Evolutionary conservation across 768 basidiomycete species (phyloP), one percentile per base, ranked within the genome.

Genomic region (Boletus insuetus): DNA sequence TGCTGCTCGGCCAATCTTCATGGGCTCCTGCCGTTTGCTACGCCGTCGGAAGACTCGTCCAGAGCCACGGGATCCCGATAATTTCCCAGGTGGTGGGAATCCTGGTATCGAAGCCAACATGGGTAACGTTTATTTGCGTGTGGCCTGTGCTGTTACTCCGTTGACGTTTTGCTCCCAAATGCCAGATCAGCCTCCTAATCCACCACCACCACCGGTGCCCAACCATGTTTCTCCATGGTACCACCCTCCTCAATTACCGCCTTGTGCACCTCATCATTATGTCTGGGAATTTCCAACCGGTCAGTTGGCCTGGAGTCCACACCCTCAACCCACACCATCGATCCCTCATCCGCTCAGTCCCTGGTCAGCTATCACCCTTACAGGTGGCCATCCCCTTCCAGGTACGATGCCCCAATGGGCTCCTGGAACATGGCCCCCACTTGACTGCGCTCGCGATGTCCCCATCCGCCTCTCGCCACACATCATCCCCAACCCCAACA

Each of bases 401-500:
- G 66, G 66, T 12, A 58, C 63, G 6, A 66, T 56, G 55, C 58
- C 65, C 24, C 60, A 60, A 5, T 70, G 70, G 66, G 56, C 60
- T 1, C 66, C 66, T 3, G 66, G 64, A 9, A 58, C 67, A 6
- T 66, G 64, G 61, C 70, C 70, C 11, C 65, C 69, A 6, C 39
- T 69, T 12, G 59, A 68, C n/a, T 58, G 62, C 63, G 38, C 58
- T 9, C 47, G 20, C 16, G 56, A 62, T 26, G 8, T 58, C 44
- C 67, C 69, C 46, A 56, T 72, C 38, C 46, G 46, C 34, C 62
- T 74, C 34, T 61, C 63, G 1, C 70, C 66, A 1, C 51, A 60
- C 47, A 44, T 76, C 12, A 65, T 68, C 31, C 68, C 68, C 14
- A 76, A 75, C 43, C 72, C 72, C 6, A 55, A 60, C 40, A 68